Percentiles rank a stretch among this genome's conserved stretches.
Evolutionary conservation across 2,329 filamentous ascomycete genomes (phyloP).

Genomic region (Nemania sp.): DNA sequence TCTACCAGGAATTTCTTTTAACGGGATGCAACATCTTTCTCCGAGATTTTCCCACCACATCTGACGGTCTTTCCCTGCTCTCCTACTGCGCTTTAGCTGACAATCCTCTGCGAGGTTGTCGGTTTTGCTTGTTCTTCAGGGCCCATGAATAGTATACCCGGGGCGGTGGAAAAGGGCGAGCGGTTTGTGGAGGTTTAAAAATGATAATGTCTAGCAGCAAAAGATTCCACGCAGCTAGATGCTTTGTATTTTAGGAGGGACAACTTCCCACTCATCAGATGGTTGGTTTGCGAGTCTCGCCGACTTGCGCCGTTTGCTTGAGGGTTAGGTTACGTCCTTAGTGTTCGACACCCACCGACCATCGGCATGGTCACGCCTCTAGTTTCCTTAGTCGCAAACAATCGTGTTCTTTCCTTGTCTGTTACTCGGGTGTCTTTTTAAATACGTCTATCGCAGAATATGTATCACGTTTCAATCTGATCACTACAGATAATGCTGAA

Average conservation of each 20-base stretch:
- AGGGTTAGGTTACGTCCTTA: slow-evolving; percentile 29
- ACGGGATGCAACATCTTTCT: slow-evolving; percentile 24
- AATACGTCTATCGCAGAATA: too few relatives aligned
- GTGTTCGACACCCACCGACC: slow-evolving; percentile 33
- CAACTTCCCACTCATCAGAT: slow-evolving; percentile 28
- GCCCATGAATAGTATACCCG: slow-evolving; percentile 41
- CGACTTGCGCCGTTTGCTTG: slow-evolving; percentile 34
- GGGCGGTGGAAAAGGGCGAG: slow-evolving; percentile 36
- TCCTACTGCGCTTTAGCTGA: slow-evolving; percentile 28
- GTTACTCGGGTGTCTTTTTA: slow-evolving; percentile 23
- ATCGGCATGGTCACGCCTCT: slow-evolving; percentile 35
- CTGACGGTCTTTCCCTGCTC: slow-evolving; percentile 24
- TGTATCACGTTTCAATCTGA: slow-evolving; percentile 16
- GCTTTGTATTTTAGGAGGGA: slow-evolving; percentile 44
- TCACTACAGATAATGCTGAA: neutral
- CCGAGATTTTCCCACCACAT: slow-evolving; percentile 24
- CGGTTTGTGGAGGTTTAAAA: slow-evolving; percentile 36
- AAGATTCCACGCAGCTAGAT: slow-evolving; percentile 38
- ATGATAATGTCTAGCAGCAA: slow-evolving; percentile 38
- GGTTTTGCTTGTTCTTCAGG: slow-evolving; percentile 35
- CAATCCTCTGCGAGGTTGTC: slow-evolving; percentile 35
- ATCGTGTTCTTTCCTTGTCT: slow-evolving; percentile 38
- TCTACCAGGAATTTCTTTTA: slow-evolving; percentile 29
- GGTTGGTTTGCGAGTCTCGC: slow-evolving; percentile 27
- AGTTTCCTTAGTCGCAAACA: slow-evolving; percentile 42